Percentiles rank a stretch among this genome's conserved stretches.
Evolutionary conservation across 129 eudicot genomes (phyloP).

Genomic region (Chrysanthemum makinoi): DNA sequence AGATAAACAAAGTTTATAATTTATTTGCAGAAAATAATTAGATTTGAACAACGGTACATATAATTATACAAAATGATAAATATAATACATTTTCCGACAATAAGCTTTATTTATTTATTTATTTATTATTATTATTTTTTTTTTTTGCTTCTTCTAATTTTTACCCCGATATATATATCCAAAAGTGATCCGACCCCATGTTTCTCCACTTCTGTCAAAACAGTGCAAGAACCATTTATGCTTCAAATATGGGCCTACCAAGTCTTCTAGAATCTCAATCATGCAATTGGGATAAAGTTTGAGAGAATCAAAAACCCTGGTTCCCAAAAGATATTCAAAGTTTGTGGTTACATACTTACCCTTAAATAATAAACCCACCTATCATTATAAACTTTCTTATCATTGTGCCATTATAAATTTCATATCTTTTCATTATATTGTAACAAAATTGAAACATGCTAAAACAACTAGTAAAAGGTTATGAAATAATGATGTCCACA

Average conservation of each 20-base stretch:
- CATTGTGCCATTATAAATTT: not conserved
- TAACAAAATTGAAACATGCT: conserved; percentile 6
- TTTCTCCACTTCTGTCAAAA: not conserved
- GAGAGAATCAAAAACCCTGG: conserved; percentile 14
- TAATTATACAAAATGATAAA: no score
- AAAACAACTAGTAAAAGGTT: not conserved
- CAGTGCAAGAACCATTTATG: conserved; percentile 3
- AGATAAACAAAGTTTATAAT: no score
- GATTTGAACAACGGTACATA: no score
- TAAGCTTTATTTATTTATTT: no score
- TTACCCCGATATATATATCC: no score
- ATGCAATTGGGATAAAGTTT: conserved; percentile 11
- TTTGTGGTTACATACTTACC: conserved; percentile 15
- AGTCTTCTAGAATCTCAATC: conserved; percentile 26
- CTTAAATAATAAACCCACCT: not conserved
- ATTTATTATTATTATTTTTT: no score
- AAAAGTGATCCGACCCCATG: no score
- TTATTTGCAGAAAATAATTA: no score
- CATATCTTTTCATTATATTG: not conserved
- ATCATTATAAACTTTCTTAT: not conserved
- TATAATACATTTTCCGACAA: no score
- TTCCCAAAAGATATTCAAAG: conserved; percentile 21
- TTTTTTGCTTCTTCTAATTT: no score
- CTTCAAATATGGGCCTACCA: conserved; percentile 20
- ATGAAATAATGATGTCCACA: not conserved